Conservation (phyloP, 305 asterid species). For the Fraxinus velutina region DNA sequence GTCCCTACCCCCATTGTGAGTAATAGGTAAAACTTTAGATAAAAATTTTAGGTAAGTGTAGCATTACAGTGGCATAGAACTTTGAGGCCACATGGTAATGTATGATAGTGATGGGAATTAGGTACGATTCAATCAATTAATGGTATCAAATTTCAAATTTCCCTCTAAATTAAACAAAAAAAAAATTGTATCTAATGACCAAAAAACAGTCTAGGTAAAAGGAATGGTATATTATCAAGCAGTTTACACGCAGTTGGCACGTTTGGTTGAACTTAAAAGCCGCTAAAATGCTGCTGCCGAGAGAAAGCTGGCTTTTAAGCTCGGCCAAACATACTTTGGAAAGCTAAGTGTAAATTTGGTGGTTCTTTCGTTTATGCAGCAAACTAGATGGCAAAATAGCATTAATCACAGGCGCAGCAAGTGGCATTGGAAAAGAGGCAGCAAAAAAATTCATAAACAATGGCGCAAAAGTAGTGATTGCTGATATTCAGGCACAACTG, state of each 20-base stretch:
- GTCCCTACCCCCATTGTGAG: no score
- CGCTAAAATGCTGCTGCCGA: not conserved
- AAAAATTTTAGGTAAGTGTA: no score
- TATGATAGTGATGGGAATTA: not conserved
- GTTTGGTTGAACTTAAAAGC: not conserved
- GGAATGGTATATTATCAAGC: not conserved
- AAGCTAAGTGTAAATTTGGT: not conserved
- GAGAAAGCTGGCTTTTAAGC: not conserved
- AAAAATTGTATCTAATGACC: not conserved
- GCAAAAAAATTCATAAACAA: slow-evolving; percentile 58
- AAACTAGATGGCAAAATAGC: slow-evolving; percentile 79
- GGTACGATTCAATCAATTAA: not conserved
- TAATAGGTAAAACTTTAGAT: no score
- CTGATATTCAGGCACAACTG: slow-evolving; percentile 44
- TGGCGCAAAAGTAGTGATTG: slow-evolving; percentile 74
- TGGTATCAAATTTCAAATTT: not conserved
- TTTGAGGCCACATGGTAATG: not conserved
- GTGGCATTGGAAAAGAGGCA: slow-evolving; percentile 76
- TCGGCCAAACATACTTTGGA: not conserved
- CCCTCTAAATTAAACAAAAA: not conserved
- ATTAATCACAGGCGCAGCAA: slow-evolving; percentile 75
- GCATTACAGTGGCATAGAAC: not conserved
- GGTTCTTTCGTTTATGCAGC: slow-evolving; percentile 28
- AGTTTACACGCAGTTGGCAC: not conserved
- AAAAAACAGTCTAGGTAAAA: not conserved